Conservation (phyloP, 2,329 filamentous ascomycete species). For the Boeremia lycopersici region DNA sequence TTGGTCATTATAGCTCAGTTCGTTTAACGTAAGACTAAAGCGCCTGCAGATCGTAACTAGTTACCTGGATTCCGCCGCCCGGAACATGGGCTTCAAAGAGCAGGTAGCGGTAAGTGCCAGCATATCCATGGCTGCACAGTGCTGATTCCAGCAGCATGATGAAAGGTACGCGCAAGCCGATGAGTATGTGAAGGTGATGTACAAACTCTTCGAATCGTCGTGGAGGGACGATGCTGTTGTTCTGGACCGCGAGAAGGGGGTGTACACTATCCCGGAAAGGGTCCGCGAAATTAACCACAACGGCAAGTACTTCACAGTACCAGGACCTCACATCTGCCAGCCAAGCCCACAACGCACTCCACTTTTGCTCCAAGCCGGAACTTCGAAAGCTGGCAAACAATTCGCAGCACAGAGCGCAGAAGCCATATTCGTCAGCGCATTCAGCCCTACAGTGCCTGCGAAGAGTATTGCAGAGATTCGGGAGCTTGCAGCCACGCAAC, state of each 20-base stretch:
- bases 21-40: neutral
- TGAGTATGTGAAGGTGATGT: slow-evolving; percentile 71
- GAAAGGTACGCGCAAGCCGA: slow-evolving; percentile 70
- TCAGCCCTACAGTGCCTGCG: slow-evolving; percentile 53
- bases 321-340: slow-evolving; percentile 70
- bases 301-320: slow-evolving; percentile 68
- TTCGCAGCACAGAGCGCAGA: slow-evolving; percentile 75
- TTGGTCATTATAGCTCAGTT: slow-evolving; percentile 15
- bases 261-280: slow-evolving; percentile 64
- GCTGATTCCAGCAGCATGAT: slow-evolving; percentile 59
- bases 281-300: slow-evolving; percentile 70
- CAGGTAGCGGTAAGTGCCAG: slow-evolving; percentile 62
- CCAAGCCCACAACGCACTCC: slow-evolving; percentile 72
- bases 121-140: slow-evolving; percentile 63
- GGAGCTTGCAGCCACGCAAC: slow-evolving; percentile 57
- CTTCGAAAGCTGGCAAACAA: slow-evolving; percentile 67
- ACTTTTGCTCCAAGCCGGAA: slow-evolving; percentile 72
- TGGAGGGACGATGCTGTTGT: slow-evolving; percentile 71
- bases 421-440: slow-evolving; percentile 64
- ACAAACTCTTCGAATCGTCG: slow-evolving; percentile 71
- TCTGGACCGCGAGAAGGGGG: slow-evolving; percentile 61
- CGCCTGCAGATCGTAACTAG: slow-evolving; percentile 65
- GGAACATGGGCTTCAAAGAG: slow-evolving; percentile 64
- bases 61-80: slow-evolving; percentile 70
- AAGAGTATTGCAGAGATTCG: slow-evolving; percentile 69